Evolutionary conservation across 176 grass and related monocot genomes (phyloP).

Genomic region (Coix lacrymajobi): DNA sequence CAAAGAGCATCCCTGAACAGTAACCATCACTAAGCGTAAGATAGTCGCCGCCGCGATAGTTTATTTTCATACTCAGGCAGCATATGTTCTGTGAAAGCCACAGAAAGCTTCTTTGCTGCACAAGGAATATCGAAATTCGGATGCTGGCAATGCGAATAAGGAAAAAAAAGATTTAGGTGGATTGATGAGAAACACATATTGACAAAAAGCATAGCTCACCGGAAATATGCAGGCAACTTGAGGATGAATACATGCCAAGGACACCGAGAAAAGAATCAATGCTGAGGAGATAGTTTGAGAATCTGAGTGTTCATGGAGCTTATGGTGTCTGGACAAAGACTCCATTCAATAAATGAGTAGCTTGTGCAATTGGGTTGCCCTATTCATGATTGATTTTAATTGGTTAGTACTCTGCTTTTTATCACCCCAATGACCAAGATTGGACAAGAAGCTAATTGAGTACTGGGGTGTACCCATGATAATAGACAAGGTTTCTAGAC

Average conservation of each 20-base stretch:
- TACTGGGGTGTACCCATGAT: slow-evolving; percentile 2
- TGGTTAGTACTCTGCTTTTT: slow-evolving; percentile 23
- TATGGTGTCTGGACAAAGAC: slow-evolving; percentile 30
- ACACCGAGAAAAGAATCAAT: slow-evolving; percentile 53
- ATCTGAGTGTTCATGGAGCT: slow-evolving; percentile 38
- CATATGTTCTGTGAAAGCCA: slow-evolving; percentile 79
- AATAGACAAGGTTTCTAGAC: slow-evolving; percentile 13
- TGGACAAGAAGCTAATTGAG: neutral
- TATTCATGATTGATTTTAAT: slow-evolving; percentile 34
- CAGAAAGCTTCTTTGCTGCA: slow-evolving; percentile 37
- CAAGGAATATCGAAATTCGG: slow-evolving; percentile 52
- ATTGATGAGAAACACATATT: slow-evolving; percentile 46
- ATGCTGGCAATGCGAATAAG: slow-evolving; percentile 28
- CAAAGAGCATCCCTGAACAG: slow-evolving; percentile 49
- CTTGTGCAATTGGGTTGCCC: slow-evolving; percentile 29
- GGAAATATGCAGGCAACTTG: slow-evolving; percentile 42
- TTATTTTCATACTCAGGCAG: slow-evolving; percentile 47
- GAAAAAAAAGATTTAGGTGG: slow-evolving; percentile 35
- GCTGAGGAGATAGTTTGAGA: slow-evolving; percentile 41
- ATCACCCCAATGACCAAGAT: neutral
- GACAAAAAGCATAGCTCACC: slow-evolving; percentile 34
- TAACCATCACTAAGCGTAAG: slow-evolving; percentile 65
- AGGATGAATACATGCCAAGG: slow-evolving; percentile 48
- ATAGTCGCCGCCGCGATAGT: slow-evolving; percentile 66
- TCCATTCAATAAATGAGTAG: slow-evolving; percentile 24